Evolutionary conservation across 176 grass and related monocot genomes (phyloP).

Genomic region (Tillandsia leiboldiana): DNA sequence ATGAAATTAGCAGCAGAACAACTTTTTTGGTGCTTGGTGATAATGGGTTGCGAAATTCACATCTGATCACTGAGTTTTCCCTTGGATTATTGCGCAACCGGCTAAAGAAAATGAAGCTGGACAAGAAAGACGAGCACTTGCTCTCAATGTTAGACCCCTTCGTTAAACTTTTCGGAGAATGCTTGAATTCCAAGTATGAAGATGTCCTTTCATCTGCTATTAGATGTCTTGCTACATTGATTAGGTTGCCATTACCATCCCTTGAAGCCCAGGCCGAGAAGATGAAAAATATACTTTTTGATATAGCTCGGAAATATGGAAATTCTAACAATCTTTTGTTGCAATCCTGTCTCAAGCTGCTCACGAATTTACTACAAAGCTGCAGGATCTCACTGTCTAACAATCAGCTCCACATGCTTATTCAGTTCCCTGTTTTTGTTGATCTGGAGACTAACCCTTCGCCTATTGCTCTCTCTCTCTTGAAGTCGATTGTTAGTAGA

Average conservation of each 20-base stretch:
- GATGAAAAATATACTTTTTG: constrained; percentile 73
- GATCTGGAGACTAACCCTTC: constrained; percentile 93
- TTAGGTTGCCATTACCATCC: constrained; percentile 75
- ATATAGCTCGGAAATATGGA: constrained; percentile 68
- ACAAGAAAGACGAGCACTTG: constrained; percentile 54
- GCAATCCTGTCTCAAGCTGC: constrained; percentile 70
- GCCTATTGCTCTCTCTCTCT: constrained; percentile 65
- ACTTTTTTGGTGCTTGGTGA: constrained; percentile 15
- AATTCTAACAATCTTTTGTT: constrained; percentile 66
- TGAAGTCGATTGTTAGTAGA: constrained; percentile 74
- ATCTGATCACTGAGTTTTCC: constrained; percentile 72
- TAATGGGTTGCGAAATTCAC: constrained; percentile 40
- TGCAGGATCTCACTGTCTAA: constrained; percentile 76
- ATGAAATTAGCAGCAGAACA: constrained; percentile 8
- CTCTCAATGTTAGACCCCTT: constrained; percentile 85
- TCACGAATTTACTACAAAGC: constrained; percentile 61
- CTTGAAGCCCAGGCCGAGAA: constrained; percentile 47
- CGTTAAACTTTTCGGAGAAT: constrained; percentile 55
- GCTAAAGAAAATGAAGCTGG: constrained; percentile 69
- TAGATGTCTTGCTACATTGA: constrained; percentile 66
- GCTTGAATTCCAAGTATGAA: constrained; percentile 78
- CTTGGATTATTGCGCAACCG: constrained; percentile 57
- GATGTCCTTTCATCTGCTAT: constrained; percentile 66
- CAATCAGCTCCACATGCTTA: constrained; percentile 60
- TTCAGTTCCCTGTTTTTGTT: constrained; percentile 74